Base-by-base conservation (phyloP, 2,329 filamentous ascomycete species). In the Colletotrichum tofieldiae region DNA sequence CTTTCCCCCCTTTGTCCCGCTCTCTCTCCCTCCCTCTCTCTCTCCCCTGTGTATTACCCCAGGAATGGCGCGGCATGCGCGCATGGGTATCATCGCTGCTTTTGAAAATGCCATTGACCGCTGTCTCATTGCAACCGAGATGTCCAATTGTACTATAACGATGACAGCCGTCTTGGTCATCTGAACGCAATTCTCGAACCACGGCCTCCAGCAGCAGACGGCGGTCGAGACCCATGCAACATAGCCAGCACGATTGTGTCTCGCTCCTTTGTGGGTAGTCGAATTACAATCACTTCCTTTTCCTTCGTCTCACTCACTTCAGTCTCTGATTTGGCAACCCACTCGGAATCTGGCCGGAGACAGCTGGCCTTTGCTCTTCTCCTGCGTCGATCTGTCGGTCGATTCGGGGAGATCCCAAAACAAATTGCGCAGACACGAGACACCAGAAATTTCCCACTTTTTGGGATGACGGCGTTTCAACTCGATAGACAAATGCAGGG, bases 391-490 rank as follows among this genome's bases (percentile, higher is more conserved):
- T 55, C 9, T 18, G 18, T 55, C 29, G 51, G 51, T 35, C 29
- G 4, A 35, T 41, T 41, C 6, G 6, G 35, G 47, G 23, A 14
- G 5, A 16, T 32, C 43, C 23, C 59, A 62, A 49, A 18, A 23
- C 59, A 61, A 51, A 11, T 18, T 37, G 35, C 59, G 59, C 32
- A 51, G n/a, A 63, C 60, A 41, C 60, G 45, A 63, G 35, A 39
- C 60, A 35, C 47, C 47, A 45, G 6, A 32, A 18, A 6, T 18
- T 23, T 41, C 23, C n/a, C 26, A 32, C 23, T 35, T 2, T 32
- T 64, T 45, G 7, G 37, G 37, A 55, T 64, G 61, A 35, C 23
- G 16, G 45, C n/a, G 61, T 64, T 64, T 64, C 61, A 55, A 52
- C 26, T 26, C 18, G 12, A 49, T 11, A 23, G 16, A 20, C 37